A percentile compares a stretch with the other conserved stretches of the same genome.
phyloP scores from a whole-genome alignment of 1,284 basidiomycete species.

The Tilletia walkeri region DNA sequence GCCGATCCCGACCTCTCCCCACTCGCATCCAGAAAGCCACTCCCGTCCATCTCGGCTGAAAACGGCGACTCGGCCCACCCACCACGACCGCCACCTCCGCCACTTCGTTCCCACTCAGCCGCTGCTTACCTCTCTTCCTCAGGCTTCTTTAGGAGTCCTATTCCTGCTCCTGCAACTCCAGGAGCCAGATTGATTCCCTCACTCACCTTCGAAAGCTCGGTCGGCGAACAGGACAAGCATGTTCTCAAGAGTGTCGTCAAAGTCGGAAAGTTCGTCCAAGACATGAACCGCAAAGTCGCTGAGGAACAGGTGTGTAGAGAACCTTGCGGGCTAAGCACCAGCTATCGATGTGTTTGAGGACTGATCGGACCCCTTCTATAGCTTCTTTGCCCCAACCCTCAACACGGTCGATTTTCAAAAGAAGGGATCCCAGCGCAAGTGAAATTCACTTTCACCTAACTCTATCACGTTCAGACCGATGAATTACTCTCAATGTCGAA shows the following conservation, averaged over 20 bases:
- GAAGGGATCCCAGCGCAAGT: background rate
- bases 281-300: conserved; percentile 87
- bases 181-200: conserved; percentile 80
- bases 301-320: conserved; percentile 59
- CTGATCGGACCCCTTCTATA: background rate
- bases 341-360: too few relatives aligned
- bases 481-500: too few relatives aligned
- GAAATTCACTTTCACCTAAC: too few relatives aligned
- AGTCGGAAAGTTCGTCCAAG: conserved; percentile 74
- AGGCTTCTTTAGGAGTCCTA: background rate
- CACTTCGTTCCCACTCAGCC: background rate
- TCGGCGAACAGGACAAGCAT: conserved; percentile 92
- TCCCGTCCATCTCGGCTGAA: background rate
- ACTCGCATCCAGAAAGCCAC: background rate
- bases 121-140: background rate
- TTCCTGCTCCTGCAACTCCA: conserved; percentile 16
- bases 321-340: too few relatives aligned
- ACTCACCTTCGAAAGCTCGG: conserved; percentile 93
- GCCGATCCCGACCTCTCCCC: conserved; percentile 63
- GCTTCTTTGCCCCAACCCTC: conserved; percentile 53
- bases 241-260: conserved; percentile 93
- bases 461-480: too few relatives aligned
- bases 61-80: background rate
- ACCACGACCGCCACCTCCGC: conserved; percentile 4
- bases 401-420: conserved; percentile 45